These are phyloP conservation scores for Zopfochytrium polystomum DNA, from an alignment of 371 early-diverging fungal species.

Conservation along the genomic window DNA sequence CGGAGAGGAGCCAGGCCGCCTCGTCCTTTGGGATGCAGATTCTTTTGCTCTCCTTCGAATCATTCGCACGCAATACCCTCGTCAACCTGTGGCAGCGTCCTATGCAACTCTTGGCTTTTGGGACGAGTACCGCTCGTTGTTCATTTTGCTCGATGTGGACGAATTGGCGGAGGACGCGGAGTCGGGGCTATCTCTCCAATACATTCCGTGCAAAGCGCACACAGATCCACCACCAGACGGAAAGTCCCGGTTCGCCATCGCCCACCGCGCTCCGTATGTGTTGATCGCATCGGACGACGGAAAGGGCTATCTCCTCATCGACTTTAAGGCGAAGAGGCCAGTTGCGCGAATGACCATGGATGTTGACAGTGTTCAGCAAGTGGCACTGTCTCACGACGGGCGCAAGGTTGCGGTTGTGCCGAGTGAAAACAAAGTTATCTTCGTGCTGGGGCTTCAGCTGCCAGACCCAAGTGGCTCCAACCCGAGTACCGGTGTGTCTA, in stretches of 20 bases:
- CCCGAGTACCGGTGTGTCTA: too few species aligned
- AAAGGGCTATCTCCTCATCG: conserved; percentile 27
- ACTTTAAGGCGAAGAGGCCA: conserved; percentile 27
- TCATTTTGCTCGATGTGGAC: conserved; percentile 27
- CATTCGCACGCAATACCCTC: conserved; percentile 19
- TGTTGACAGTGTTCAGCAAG: conserved; percentile 25
- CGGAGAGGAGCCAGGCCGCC: conserved; percentile 26
- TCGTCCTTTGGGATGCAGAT: conserved; percentile 28
- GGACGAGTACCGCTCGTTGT: conserved; percentile 24
- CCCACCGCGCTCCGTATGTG: conserved; percentile 20
- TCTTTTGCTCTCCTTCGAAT: conserved; percentile 22
- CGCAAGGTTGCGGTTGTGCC: conserved; percentile 26
- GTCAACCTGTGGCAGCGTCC: conserved; percentile 23
- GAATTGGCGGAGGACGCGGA: conserved; percentile 31
- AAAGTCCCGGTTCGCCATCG: conserved; percentile 20
- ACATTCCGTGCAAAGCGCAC: conserved; percentile 30
- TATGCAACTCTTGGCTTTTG: conserved; percentile 24
- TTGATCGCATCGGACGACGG: conserved; percentile 30
- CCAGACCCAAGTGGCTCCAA: conserved; percentile 13
- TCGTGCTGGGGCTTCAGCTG: conserved; percentile 18
- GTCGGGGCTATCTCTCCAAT: conserved; percentile 22
- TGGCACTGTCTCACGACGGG: conserved; percentile 28
- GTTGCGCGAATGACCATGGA: conserved; percentile 25
- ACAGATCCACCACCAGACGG: conserved; percentile 27
- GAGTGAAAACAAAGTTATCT: conserved; percentile 24